Conservation (phyloP, 305 asterid species). For the Coffea humblotiana region DNA sequence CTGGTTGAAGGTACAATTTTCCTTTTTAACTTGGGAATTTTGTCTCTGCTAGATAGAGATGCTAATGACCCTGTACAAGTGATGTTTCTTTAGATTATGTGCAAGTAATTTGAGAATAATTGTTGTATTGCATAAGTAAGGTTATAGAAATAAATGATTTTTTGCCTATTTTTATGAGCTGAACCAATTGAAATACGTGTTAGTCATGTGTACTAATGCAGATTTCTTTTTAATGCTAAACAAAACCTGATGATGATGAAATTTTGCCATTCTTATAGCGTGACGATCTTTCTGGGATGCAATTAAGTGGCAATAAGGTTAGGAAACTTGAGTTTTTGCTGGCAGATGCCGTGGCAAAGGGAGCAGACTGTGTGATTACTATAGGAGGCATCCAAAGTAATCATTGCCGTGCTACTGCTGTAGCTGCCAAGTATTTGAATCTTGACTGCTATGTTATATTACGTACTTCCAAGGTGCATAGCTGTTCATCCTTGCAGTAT, state of each 20-base stretch:
- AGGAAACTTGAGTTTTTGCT: conserved; percentile 94
- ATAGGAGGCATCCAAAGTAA: conserved; percentile 98
- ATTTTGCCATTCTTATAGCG: conserved; percentile 53
- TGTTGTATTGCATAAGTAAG: too few species aligned
- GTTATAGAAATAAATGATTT: background rate
- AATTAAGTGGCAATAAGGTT: conserved; percentile 96
- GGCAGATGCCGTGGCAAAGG: conserved; percentile 86
- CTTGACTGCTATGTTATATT: conserved; percentile 84
- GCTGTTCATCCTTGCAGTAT: background rate
- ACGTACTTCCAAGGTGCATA: conserved; percentile 83
- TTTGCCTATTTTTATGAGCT: background rate
- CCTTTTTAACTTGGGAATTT: background rate
- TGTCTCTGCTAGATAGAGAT: background rate
- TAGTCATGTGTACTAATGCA: background rate
- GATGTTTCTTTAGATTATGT: background rate
- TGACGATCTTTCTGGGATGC: conserved; percentile 97
- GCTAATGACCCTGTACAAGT: too few species aligned
- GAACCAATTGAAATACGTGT: background rate
- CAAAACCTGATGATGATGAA: conserved; percentile 1
- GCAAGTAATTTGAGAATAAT: background rate
- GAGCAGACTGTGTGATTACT: conserved; percentile 84
- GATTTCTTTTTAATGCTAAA: background rate
- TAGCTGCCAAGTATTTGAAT: conserved; percentile 86
- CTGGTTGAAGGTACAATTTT: conserved; percentile 69
- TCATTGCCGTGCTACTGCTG: conserved; percentile 97